phyloP scores from a whole-genome alignment of 148 eudicot genomes.

The Fallopia convolvulus region DNA sequence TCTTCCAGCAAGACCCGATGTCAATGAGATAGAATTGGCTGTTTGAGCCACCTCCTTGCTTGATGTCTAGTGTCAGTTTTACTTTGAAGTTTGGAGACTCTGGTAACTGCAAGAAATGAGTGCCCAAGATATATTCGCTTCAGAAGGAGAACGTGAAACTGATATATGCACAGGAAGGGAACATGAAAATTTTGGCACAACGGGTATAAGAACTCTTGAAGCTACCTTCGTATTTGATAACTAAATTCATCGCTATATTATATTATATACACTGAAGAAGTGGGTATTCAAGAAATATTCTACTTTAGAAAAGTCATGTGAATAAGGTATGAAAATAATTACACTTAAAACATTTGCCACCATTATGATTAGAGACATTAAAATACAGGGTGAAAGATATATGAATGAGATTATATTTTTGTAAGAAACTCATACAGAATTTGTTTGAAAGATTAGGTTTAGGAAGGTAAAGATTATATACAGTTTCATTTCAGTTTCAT shows the following conservation, averaged over 20 bases:
- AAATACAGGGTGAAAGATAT: neutral
- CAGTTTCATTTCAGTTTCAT: neutral
- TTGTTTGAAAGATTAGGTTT: neutral
- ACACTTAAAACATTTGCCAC: neutral
- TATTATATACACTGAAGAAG: neutral
- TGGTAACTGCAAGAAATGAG: constrained; percentile 22
- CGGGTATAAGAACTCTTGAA: neutral
- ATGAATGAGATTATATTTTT: neutral
- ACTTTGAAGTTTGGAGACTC: constrained; percentile 54
- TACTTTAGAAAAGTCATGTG: neutral
- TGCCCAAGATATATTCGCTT: neutral
- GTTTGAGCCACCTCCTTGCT: constrained; percentile 35
- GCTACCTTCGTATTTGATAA: neutral
- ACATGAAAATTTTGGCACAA: neutral
- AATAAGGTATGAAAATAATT: neutral
- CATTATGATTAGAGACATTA: neutral
- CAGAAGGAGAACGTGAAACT: neutral
- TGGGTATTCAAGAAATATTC: too few relatives aligned
- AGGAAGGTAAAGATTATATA: neutral
- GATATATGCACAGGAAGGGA: neutral
- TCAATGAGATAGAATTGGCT: constrained; percentile 57
- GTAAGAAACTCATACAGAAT: neutral
- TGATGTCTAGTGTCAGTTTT: constrained; percentile 33
- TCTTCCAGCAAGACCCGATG: constrained; percentile 65
- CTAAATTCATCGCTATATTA: neutral